Percentiles rank a stretch among this genome's conserved stretches.
Evolutionary conservation across 2,329 filamentous ascomycete species (phyloP).

Genomic region (Tothia fuscella): DNA sequence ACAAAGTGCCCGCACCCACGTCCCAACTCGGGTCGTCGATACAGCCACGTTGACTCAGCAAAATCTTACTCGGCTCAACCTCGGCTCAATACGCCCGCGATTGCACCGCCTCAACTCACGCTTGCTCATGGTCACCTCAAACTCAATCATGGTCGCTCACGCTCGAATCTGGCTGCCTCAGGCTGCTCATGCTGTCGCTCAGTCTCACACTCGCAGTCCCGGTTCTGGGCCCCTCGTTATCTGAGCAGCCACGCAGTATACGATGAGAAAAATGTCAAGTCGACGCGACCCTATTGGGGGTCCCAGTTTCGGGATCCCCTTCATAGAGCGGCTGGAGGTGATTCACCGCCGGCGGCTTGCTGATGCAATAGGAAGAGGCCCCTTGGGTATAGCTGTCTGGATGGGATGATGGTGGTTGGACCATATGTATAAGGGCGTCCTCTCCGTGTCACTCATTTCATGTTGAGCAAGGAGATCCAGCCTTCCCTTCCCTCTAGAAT

Average conservation of each 20-base stretch:
- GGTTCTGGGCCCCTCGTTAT: conserved; percentile 9
- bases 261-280: conserved; percentile 9
- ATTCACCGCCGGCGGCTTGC: conserved; percentile 9
- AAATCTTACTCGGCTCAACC: conserved; percentile 13
- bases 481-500: conserved; percentile 8
- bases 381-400: conserved; percentile 8
- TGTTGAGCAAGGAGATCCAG: conserved; percentile 9
- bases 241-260: conserved; percentile 8
- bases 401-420: conserved; percentile 9
- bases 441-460: conserved; percentile 9
- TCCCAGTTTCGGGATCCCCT: conserved; percentile 9
- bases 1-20: conserved; percentile 14
- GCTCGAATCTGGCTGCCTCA: conserved; percentile 9
- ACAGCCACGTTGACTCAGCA: conserved; percentile 15
- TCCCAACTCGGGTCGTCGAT: conserved; percentile 14
- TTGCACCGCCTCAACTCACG: conserved; percentile 14
- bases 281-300: conserved; percentile 8
- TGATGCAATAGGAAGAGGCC: conserved; percentile 9
- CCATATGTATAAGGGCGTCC: conserved; percentile 8
- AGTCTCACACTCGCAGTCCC: conserved; percentile 8
- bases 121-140: conserved; percentile 12
- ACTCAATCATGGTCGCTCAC: conserved; percentile 9
- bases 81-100: conserved; percentile 12
- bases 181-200: conserved; percentile 9
- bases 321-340: conserved; percentile 9